phyloP scores from a whole-genome alignment of 2,329 filamentous ascomycete species.

The Allantophomopsis cytisporea region DNA sequence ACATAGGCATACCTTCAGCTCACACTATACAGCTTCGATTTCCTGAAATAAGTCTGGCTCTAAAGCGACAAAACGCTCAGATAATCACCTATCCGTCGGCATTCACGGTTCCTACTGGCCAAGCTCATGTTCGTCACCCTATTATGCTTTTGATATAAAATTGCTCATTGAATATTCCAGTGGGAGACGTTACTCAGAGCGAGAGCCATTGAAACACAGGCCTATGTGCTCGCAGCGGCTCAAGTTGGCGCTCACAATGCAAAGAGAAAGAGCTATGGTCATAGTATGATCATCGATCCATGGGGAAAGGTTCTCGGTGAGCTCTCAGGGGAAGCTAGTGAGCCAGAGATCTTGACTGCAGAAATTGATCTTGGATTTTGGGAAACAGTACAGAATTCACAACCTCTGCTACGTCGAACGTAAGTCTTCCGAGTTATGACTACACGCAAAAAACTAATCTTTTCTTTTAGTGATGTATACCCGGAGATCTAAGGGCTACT shows the following conservation, averaged over 20 bases:
- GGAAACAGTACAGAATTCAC: constrained; percentile 36
- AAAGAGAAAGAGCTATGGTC: constrained; percentile 71
- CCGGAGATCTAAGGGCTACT: background rate
- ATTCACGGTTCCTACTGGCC: constrained; percentile 77
- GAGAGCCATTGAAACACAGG: constrained; percentile 78
- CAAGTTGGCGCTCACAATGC: constrained; percentile 65
- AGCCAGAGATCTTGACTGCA: constrained; percentile 31
- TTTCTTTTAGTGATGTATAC: background rate
- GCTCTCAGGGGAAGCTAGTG: constrained; percentile 33
- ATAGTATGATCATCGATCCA: constrained; percentile 73
- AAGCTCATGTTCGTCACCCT: constrained; percentile 39
- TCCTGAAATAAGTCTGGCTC: background rate
- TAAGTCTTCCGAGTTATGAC: background rate
- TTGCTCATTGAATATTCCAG: too few species aligned
- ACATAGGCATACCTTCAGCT: too few species aligned
- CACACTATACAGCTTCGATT: background rate
- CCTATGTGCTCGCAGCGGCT: constrained; percentile 76
- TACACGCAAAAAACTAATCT: background rate
- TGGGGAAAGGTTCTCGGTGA: constrained; percentile 68
- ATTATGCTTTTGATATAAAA: too few species aligned
- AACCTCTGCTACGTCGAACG: constrained; percentile 38
- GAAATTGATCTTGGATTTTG: constrained; percentile 39
- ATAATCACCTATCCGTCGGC: constrained; percentile 79
- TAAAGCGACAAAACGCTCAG: constrained; percentile 50
- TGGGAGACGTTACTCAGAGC: constrained; percentile 72